phyloP scores from a whole-genome alignment of 73 alveolate genomes.

The Stentor roeselii region DNA sequence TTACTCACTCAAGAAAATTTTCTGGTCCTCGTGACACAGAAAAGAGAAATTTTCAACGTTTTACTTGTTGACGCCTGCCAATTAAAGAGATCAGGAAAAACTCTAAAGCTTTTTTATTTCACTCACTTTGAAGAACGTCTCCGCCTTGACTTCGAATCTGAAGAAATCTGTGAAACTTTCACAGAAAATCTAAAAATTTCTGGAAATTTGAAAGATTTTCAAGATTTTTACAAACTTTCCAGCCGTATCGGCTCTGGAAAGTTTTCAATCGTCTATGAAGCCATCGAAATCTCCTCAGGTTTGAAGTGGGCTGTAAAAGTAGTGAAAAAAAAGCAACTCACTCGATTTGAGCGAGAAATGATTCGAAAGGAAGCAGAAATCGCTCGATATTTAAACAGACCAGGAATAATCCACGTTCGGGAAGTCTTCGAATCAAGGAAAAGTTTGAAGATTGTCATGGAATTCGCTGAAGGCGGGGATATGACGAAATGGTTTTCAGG shows the following conservation, averaged over 20 bases:
- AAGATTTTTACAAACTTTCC: conserved; percentile 15
- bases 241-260: conserved; percentile 14
- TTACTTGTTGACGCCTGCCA: neutral
- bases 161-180: too few species aligned
- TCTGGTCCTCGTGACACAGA: neutral
- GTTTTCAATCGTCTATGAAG: conserved; percentile 23
- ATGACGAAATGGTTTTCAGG: neutral
- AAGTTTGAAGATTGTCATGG: conserved; percentile 25
- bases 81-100: neutral
- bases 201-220: neutral
- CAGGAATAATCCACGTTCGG: neutral
- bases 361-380: conserved; percentile 38
- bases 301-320: conserved; percentile 27
- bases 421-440: conserved; percentile 11
- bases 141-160: neutral
- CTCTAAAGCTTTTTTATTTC: neutral
- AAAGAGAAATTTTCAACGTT: neutral
- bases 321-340: neutral
- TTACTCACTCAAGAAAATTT: too few species aligned
- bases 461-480: conserved; percentile 27
- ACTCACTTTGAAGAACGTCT: neutral
- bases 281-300: neutral
- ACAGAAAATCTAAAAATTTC: neutral
- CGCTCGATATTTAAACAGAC: conserved; percentile 35
- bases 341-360: neutral